phyloP scores from a whole-genome alignment of 75 land plant species.

The Gnetum montanum region DNA sequence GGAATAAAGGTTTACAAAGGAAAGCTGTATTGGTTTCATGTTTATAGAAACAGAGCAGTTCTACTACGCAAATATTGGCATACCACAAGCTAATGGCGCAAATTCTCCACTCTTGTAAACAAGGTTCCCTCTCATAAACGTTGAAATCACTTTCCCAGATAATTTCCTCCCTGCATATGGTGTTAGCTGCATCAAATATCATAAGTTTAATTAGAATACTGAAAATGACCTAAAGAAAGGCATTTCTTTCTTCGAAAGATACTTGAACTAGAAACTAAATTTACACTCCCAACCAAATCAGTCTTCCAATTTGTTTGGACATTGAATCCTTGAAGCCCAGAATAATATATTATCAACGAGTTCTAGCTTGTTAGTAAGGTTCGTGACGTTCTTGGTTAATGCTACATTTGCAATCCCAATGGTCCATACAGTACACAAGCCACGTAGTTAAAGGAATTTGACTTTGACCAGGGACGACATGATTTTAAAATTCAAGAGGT shows the following conservation, averaged over 20 bases:
- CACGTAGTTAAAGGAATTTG: too few species aligned
- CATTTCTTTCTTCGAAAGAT: not conserved
- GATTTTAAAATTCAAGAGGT: too few species aligned
- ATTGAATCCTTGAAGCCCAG: too few species aligned
- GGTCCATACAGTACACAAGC: too few species aligned
- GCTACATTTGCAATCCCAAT: too few species aligned
- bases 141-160: constrained; percentile 72
- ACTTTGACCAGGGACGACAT: too few species aligned
- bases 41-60: too few species aligned
- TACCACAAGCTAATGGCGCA: constrained; percentile 74
- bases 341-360: too few species aligned
- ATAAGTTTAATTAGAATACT: not conserved
- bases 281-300: not conserved
- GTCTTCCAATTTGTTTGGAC: not conserved
- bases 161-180: constrained; percentile 69
- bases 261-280: not conserved
- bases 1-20: too few species aligned
- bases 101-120: constrained; percentile 62
- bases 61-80: constrained; percentile 56
- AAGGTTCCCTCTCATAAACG: constrained; percentile 84
- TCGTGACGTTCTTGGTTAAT: too few species aligned
- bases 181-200: constrained; percentile 28
- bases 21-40: too few species aligned
- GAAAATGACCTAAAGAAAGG: not conserved
- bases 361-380: too few species aligned